Conservation (phyloP, 148 eudicot genomes). For the Arbutus unedo region DNA sequence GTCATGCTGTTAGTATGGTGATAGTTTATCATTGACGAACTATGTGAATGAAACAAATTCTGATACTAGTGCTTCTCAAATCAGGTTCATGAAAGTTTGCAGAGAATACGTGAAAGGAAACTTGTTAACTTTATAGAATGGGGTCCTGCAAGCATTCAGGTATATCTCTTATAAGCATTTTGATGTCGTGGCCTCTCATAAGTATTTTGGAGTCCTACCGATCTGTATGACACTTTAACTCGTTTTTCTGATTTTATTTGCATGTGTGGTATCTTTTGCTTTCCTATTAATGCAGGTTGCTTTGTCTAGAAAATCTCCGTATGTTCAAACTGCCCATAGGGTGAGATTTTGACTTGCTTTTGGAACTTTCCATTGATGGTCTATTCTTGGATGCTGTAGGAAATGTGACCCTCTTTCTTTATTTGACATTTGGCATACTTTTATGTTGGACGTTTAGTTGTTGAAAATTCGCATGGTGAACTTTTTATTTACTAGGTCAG, state of each 20-base stretch:
- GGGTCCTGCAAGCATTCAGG: conserved; percentile 99
- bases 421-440: conserved; percentile 1
- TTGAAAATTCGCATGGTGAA: neutral
- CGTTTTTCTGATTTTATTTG: neutral
- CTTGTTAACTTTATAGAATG: conserved; percentile 97
- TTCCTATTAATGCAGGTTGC: conserved; percentile 64
- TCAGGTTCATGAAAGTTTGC: conserved; percentile 96
- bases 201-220: neutral
- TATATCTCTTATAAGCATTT: conserved; percentile 15
- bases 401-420: conserved; percentile 8
- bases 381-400: neutral
- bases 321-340: conserved; percentile 95
- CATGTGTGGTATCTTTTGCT: conserved; percentile 6
- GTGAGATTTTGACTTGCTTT: conserved; percentile 35
- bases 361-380: neutral
- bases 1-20: neutral
- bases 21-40: neutral
- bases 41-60: neutral
- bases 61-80: conserved; percentile 3
- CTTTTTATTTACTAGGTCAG: conserved; percentile 56
- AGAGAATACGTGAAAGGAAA: conserved; percentile 95
- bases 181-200: neutral
- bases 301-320: conserved; percentile 93
- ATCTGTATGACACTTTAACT: neutral
- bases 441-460: neutral